A percentile compares a stretch with the other conserved stretches of the same genome.
phyloP scores from a whole-genome alignment of 2,329 filamentous ascomycete species.

The Neoascochyta sp. region DNA sequence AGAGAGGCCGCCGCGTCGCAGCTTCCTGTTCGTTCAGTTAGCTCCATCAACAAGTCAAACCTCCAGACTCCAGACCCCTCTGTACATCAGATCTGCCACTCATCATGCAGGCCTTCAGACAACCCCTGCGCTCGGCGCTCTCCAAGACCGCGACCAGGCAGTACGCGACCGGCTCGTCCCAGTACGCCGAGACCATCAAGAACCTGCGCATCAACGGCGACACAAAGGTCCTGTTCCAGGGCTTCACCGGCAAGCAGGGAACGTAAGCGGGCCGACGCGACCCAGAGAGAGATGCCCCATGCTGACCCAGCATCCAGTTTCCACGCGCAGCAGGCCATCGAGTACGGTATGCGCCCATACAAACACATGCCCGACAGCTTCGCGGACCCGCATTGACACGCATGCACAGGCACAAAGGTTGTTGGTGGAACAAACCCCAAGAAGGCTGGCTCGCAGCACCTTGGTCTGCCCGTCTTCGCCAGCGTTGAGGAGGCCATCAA shows the following conservation, averaged over 20 bases:
- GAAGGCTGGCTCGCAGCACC: slow-evolving; percentile 88
- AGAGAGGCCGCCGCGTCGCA: slow-evolving; percentile 21
- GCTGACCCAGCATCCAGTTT: too few relatives aligned
- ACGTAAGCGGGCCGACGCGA: slow-evolving; percentile 47
- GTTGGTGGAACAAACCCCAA: slow-evolving; percentile 98
- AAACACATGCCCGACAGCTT: slow-evolving; percentile 11
- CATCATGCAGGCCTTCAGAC: slow-evolving; percentile 82
- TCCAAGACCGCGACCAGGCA: slow-evolving; percentile 66
- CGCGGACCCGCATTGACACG: slow-evolving; percentile 26
- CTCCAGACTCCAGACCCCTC: slow-evolving; percentile 12
- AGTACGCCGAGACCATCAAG: slow-evolving; percentile 44
- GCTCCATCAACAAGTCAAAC: slow-evolving; percentile 15
- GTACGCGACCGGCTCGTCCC: slow-evolving; percentile 69
- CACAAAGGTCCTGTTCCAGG: slow-evolving; percentile 95
- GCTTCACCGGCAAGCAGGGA: slow-evolving; percentile 96
- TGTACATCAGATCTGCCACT: slow-evolving; percentile 18
- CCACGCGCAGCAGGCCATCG: slow-evolving; percentile 95
- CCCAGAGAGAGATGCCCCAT: neutral
- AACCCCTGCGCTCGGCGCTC: slow-evolving; percentile 67
- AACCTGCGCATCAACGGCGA: slow-evolving; percentile 92
- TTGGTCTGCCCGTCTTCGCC: slow-evolving; percentile 89
- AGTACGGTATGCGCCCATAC: slow-evolving; percentile 69
- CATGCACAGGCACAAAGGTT: slow-evolving; percentile 76
- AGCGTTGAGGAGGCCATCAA: slow-evolving; percentile 85
- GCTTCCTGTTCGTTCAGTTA: slow-evolving; percentile 17